Conservation (phyloP, 202 grass and related monocot species). For the Miscanthus sacchariflorus region DNA sequence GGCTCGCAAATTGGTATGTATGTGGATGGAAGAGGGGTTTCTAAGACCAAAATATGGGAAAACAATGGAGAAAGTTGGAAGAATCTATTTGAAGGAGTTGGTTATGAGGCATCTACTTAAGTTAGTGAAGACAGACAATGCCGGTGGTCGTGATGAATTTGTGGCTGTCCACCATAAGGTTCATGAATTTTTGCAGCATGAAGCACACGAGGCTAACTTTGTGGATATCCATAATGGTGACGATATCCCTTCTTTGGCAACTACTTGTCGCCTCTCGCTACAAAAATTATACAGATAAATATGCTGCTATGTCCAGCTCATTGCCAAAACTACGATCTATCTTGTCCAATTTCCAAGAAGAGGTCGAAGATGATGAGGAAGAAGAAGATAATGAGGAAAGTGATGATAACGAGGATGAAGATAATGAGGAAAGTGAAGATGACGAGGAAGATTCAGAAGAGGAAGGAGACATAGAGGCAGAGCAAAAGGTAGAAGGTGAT, state of each 20-base stretch:
- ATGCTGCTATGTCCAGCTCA: conserved; percentile 1
- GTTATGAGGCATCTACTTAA: conserved; percentile 42
- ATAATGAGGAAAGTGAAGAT: background rate
- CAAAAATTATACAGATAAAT: conserved; percentile 48
- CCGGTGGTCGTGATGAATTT: background rate
- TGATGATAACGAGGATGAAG: background rate
- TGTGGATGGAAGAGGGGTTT: conserved; percentile 60
- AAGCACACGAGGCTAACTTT: conserved; percentile 57
- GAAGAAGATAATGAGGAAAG: background rate
- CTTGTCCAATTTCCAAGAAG: conserved; percentile 46
- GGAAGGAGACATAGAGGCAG: background rate
- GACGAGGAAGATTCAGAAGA: background rate
- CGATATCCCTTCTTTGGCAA: conserved; percentile 7
- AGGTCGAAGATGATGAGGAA: background rate
- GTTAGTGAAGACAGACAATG: background rate
- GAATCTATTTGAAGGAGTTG: conserved; percentile 43
- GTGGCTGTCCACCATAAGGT: conserved; percentile 37
- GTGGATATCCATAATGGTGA: conserved; percentile 48
- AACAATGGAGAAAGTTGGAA: conserved; percentile 34
- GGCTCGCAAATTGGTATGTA: background rate
- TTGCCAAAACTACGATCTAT: conserved; percentile 55
- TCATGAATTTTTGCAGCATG: conserved; percentile 40
- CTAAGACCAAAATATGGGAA: background rate
- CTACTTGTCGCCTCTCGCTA: conserved; percentile 43
- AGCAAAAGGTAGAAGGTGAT: background rate